phyloP scores from a whole-genome alignment of 2,329 filamentous ascomycete species.

The Ambrosiella xylebori region DNA sequence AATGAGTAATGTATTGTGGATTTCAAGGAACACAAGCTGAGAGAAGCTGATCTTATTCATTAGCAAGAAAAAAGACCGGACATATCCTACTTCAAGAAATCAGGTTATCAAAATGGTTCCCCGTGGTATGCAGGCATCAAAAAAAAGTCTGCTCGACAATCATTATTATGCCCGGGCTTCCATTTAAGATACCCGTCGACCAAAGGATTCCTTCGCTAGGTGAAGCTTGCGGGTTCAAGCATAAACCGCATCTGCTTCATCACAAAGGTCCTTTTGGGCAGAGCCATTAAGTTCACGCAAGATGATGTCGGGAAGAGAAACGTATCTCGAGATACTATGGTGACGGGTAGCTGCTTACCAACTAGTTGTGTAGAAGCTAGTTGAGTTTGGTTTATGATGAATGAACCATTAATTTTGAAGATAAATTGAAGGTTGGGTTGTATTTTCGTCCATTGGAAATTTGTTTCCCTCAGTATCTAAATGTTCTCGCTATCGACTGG shows the following conservation, averaged over 20 bases:
- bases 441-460: too few species aligned
- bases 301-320: neutral
- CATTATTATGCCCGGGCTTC: neutral
- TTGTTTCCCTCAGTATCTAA: too few species aligned
- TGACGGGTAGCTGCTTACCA: slow-evolving; percentile 2
- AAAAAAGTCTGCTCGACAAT: too few species aligned
- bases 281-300: neutral
- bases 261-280: neutral
- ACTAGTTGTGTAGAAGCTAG: neutral
- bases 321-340: neutral
- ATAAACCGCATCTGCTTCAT: neutral
- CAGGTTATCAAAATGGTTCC: too few species aligned
- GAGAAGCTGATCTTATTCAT: neutral
- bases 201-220: slow-evolving; percentile 1
- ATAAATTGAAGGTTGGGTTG: too few species aligned
- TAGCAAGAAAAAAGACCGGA: neutral
- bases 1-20: neutral
- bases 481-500: too few species aligned
- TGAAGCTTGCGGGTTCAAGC: slow-evolving; percentile 1
- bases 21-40: neutral
- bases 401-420: neutral
- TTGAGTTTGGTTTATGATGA: neutral
- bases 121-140: too few species aligned
- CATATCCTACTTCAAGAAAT: neutral
- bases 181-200: neutral